Percentiles rank a stretch among this genome's conserved stretches.
Evolutionary conservation across 345 rosid species (phyloP).

Genomic region (Geranium rotundifolium): DNA sequence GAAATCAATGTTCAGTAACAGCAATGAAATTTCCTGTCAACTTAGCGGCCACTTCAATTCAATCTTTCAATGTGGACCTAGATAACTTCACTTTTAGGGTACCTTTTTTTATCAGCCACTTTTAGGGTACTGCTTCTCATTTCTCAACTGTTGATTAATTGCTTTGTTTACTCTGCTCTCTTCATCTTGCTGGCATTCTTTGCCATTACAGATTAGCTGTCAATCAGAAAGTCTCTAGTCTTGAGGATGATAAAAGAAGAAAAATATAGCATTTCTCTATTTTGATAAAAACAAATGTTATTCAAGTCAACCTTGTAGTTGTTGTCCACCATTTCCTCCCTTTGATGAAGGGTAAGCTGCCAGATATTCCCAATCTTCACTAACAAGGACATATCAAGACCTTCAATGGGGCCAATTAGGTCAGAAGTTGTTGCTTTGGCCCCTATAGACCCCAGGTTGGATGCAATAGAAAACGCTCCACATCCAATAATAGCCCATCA

Average conservation of each 20-base stretch:
- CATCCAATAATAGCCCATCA: too few relatives aligned
- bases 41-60: neutral
- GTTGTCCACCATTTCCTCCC: neutral
- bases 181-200: neutral
- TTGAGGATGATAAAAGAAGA: neutral
- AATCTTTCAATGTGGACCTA: too few relatives aligned
- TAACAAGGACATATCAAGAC: neutral
- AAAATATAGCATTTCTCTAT: neutral
- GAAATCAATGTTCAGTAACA: neutral
- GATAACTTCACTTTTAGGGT: too few relatives aligned
- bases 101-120: too few relatives aligned
- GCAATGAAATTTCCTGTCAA: neutral
- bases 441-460: too few relatives aligned
- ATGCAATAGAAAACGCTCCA: neutral
- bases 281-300: neutral
- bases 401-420: neutral
- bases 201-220: neutral
- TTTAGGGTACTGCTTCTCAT: too few relatives aligned
- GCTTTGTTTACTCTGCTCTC: neutral
- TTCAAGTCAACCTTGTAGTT: neutral
- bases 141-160: neutral
- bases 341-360: neutral
- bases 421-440: neutral
- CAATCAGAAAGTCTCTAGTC: neutral
- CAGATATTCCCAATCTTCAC: neutral